These are phyloP conservation scores for Epichloe bromicola DNA, from an alignment of 2,329 filamentous ascomycete genomes.

Conservation along the genomic window DNA sequence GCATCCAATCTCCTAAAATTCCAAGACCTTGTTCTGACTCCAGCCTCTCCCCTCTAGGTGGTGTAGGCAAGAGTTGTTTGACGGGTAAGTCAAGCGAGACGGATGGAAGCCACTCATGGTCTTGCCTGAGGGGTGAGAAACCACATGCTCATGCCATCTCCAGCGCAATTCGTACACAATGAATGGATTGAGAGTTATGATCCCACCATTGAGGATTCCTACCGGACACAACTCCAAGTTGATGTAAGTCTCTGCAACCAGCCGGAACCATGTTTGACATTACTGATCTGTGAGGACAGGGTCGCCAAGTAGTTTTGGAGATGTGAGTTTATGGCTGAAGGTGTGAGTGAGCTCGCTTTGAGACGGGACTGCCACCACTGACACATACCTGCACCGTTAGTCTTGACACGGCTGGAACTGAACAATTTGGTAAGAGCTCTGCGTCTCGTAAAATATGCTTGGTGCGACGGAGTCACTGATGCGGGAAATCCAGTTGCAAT, in stretches of 20 bases:
- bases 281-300: slow-evolving; percentile 32
- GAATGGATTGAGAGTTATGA: slow-evolving; percentile 87
- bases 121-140: not conserved
- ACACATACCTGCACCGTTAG: slow-evolving; percentile 17
- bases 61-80: slow-evolving; percentile 84
- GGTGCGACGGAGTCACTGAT: not conserved
- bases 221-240: slow-evolving; percentile 62
- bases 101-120: not conserved
- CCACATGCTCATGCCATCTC: slow-evolving; percentile 7
- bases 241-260: slow-evolving; percentile 52
- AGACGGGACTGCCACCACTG: slow-evolving; percentile 5
- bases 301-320: slow-evolving; percentile 77
- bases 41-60: slow-evolving; percentile 40
- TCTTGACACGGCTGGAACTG: slow-evolving; percentile 80
- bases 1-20: slow-evolving; percentile 1
- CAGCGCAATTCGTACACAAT: slow-evolving; percentile 87
- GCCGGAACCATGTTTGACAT: not conserved
- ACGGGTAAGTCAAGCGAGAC: slow-evolving; percentile 48
- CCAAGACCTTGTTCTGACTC: slow-evolving; percentile 17
- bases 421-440: slow-evolving; percentile 66
- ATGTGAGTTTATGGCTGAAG: slow-evolving; percentile 47
- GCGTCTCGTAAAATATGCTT: not conserved
- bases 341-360: slow-evolving; percentile 8
- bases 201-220: slow-evolving; percentile 67
- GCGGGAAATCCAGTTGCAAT: slow-evolving; percentile 35